Evolutionary conservation across 768 basidiomycete genomes (phyloP).

Genomic region (Boletus subcaerulescens): DNA sequence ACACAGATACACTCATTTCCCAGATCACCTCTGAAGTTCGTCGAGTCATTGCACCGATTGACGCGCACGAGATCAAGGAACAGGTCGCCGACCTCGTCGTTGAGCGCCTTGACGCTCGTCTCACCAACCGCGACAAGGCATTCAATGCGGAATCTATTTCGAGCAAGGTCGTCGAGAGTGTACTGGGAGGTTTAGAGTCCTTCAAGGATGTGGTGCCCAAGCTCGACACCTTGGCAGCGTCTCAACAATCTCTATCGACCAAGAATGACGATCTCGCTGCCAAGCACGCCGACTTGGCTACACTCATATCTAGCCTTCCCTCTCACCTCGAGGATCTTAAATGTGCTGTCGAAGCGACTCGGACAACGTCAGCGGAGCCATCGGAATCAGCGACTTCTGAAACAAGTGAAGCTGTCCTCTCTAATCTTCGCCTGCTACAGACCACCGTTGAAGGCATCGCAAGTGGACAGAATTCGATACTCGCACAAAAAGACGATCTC

Average conservation of each 20-base stretch:
- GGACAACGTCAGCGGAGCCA: constrained; percentile 17
- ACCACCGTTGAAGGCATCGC: constrained; percentile 46
- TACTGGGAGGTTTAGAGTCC: constrained; percentile 45
- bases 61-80: constrained; percentile 85
- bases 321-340: constrained; percentile 43
- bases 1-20: constrained; percentile 54
- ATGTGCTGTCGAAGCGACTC: constrained; percentile 39
- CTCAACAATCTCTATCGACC: constrained; percentile 41
- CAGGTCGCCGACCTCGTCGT: constrained; percentile 87
- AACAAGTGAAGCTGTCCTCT: constrained; percentile 27
- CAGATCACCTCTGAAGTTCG: constrained; percentile 69
- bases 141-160: constrained; percentile 61
- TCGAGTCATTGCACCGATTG: constrained; percentile 68
- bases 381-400: constrained; percentile 14
- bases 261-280: constrained; percentile 37
- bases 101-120: constrained; percentile 76
- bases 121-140: constrained; percentile 72
- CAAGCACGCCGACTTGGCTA: constrained; percentile 40
- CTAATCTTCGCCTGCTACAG: constrained; percentile 45
- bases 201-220: constrained; percentile 38
- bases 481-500: constrained; percentile 48
- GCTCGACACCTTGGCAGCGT: constrained; percentile 40
- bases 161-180: constrained; percentile 51
- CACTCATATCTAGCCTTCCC: constrained; percentile 48
- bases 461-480: constrained; percentile 48